Percentiles rank a stretch among this genome's conserved stretches.
These are phyloP conservation scores for Aspergillus latus DNA, from an alignment of 2,329 filamentous ascomycete genomes.

Conservation along the genomic window DNA sequence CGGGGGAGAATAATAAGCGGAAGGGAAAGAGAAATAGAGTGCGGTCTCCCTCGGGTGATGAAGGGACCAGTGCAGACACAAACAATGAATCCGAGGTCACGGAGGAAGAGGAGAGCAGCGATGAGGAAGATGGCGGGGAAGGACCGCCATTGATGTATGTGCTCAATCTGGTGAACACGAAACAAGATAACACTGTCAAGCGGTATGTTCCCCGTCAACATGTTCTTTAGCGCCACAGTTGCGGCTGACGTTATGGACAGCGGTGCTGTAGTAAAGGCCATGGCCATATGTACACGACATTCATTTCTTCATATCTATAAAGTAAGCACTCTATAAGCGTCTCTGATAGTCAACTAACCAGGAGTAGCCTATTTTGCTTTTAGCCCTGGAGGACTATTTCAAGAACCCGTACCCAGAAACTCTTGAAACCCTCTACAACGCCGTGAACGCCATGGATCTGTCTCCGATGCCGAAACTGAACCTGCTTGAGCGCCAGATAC, in stretches of 20 bases:
- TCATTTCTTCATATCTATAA: slow-evolving; percentile 99
- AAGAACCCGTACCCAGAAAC: slow-evolving; percentile 87
- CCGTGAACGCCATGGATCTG: slow-evolving; percentile 95
- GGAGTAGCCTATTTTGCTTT: slow-evolving; percentile 73
- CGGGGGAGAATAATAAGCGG: slow-evolving; percentile 45
- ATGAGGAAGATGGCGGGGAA: slow-evolving; percentile 70
- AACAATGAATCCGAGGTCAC: slow-evolving; percentile 51
- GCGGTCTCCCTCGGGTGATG: slow-evolving; percentile 42
- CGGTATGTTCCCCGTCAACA: slow-evolving; percentile 44
- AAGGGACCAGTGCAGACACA: slow-evolving; percentile 49
- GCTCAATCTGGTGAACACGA: slow-evolving; percentile 95
- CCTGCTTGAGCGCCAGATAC: slow-evolving; percentile 76
- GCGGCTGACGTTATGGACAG: slow-evolving; percentile 43
- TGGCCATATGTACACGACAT: slow-evolving; percentile 98
- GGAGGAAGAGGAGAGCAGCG: slow-evolving; percentile 48
- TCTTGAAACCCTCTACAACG: slow-evolving; percentile 80
- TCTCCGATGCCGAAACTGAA: slow-evolving; percentile 87
- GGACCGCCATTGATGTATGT: slow-evolving; percentile 95
- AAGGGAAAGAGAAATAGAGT: slow-evolving; percentile 48
- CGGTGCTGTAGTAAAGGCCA: slow-evolving; percentile 93
- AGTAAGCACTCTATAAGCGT: slow-evolving; percentile 48
- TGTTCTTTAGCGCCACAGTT: not conserved
- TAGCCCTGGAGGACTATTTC: slow-evolving; percentile 96
- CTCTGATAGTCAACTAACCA: slow-evolving; percentile 12
- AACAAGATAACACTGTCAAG: slow-evolving; percentile 89